phyloP scores from a whole-genome alignment of 371 early-diverging fungal genomes.

The Apophysomyces trapeziformis region DNA sequence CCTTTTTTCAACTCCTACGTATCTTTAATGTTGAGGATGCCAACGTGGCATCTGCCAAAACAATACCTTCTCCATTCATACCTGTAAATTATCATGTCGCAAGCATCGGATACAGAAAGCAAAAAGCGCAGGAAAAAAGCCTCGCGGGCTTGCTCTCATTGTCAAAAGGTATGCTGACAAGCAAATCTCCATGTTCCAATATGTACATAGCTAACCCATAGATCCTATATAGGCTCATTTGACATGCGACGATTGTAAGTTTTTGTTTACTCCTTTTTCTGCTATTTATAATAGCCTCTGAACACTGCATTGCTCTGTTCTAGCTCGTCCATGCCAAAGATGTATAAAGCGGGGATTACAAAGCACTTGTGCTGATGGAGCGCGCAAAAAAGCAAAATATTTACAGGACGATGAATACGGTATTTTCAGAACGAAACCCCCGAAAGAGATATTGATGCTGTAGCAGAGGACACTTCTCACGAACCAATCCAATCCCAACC shows the following conservation, averaged over 20 bases:
- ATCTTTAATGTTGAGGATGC: constrained; percentile 8
- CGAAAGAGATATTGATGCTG: constrained; percentile 13
- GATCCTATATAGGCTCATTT: constrained; percentile 45
- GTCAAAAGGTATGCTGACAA: constrained; percentile 38
- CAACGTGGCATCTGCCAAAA: constrained; percentile 9
- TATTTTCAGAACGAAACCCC: constrained; percentile 13
- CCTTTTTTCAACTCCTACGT: neutral
- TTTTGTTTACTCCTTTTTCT: neutral
- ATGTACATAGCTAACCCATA: neutral
- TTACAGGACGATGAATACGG: constrained; percentile 56
- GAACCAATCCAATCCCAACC: neutral
- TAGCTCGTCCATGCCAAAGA: constrained; percentile 77
- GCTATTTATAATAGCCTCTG: neutral
- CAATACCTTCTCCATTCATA: constrained; percentile 3
- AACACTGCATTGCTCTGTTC: neutral
- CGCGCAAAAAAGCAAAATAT: constrained; percentile 85
- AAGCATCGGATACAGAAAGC: constrained; percentile 6
- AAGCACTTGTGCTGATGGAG: constrained; percentile 73
- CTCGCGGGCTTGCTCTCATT: constrained; percentile 46
- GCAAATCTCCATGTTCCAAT: neutral
- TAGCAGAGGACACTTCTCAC: constrained; percentile 10
- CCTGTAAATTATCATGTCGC: constrained; percentile 10
- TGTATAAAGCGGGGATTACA: constrained; percentile 76
- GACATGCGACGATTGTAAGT: constrained; percentile 64
- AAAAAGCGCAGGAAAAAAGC: constrained; percentile 33